Percentiles rank a stretch among this genome's conserved stretches.
Conservation (phyloP, 257 asterid genomes). For the Primulina huaijiensis region DNA sequence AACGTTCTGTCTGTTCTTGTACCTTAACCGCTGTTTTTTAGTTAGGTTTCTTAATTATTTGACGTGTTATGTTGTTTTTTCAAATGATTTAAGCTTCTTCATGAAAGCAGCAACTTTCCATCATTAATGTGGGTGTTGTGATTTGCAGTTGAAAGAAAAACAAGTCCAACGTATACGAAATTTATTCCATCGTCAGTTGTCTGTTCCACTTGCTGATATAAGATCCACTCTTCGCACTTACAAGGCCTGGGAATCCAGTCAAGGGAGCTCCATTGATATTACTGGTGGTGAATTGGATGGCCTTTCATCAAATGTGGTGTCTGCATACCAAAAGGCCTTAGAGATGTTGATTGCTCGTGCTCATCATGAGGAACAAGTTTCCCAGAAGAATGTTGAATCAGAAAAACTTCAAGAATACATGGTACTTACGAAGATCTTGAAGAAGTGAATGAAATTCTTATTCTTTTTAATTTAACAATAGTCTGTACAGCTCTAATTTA, state of each 20-base stretch:
- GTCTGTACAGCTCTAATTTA: too few species aligned
- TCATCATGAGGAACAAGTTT: constrained; percentile 63
- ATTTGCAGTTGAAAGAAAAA: constrained; percentile 74
- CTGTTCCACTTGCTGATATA: constrained; percentile 70
- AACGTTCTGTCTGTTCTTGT: constrained; percentile 10
- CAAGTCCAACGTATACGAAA: constrained; percentile 71
- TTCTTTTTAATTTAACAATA: too few species aligned
- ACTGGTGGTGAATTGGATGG: constrained; percentile 51
- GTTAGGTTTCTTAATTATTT: background rate
- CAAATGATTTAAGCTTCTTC: constrained; percentile 3
- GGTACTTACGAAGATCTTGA: constrained; percentile 34
- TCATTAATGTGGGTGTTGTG: constrained; percentile 20
- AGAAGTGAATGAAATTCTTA: too few species aligned
- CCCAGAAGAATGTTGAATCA: constrained; percentile 48
- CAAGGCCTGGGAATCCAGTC: constrained; percentile 82
- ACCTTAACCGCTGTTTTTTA: constrained; percentile 6
- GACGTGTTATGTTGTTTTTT: constrained; percentile 13
- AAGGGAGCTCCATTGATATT: constrained; percentile 44
- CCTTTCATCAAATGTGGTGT: constrained; percentile 59
- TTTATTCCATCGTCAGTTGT: constrained; percentile 85
- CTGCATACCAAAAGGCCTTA: constrained; percentile 72
- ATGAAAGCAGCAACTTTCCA: constrained; percentile 9
- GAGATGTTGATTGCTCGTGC: constrained; percentile 73
- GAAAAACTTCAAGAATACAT: constrained; percentile 66
- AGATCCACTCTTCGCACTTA: constrained; percentile 55